A percentile compares a stretch with the other conserved stretches of the same genome.
Evolutionary conservation across 1,139 yeast species (phyloP).

Genomic region (Sugiyamaella xylanicola): DNA sequence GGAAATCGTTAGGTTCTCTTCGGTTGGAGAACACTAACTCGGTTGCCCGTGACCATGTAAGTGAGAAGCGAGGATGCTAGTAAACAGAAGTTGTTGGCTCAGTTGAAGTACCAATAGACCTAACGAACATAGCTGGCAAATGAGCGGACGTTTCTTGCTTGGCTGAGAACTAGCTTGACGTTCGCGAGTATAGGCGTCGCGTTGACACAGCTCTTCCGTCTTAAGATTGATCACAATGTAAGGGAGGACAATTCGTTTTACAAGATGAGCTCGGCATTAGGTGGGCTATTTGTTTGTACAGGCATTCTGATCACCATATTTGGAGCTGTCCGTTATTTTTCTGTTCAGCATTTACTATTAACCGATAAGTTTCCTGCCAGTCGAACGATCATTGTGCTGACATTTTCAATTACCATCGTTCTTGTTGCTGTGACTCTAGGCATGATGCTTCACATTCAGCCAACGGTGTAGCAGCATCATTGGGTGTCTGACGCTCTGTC

Average conservation of each 20-base stretch:
- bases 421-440: conserved; percentile 21
- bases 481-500: too few relatives aligned
- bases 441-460: conserved; percentile 15
- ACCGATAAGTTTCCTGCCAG: conserved; percentile 55
- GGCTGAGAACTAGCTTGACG: conserved; percentile 66
- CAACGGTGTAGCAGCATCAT: too few relatives aligned
- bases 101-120: not conserved
- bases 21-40: conserved; percentile 50
- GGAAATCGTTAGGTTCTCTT: conserved; percentile 36
- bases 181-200: conserved; percentile 62
- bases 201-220: conserved; percentile 54
- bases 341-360: conserved; percentile 50
- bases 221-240: conserved; percentile 29
- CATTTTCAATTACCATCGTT: conserved; percentile 44
- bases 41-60: conserved; percentile 55
- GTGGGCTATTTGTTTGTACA: conserved; percentile 47
- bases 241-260: conserved; percentile 19
- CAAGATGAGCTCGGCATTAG: conserved; percentile 33
- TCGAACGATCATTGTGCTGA: conserved; percentile 41
- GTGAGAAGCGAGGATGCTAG: conserved; percentile 26
- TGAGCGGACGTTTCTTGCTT: conserved; percentile 76
- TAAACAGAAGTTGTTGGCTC: not conserved
- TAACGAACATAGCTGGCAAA: conserved; percentile 56
- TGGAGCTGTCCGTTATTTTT: conserved; percentile 50
- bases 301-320: conserved; percentile 47